Evolutionary conservation across 352 stramenopile genomes (phyloP).

Genomic region (Globisporangium echinulatum): DNA sequence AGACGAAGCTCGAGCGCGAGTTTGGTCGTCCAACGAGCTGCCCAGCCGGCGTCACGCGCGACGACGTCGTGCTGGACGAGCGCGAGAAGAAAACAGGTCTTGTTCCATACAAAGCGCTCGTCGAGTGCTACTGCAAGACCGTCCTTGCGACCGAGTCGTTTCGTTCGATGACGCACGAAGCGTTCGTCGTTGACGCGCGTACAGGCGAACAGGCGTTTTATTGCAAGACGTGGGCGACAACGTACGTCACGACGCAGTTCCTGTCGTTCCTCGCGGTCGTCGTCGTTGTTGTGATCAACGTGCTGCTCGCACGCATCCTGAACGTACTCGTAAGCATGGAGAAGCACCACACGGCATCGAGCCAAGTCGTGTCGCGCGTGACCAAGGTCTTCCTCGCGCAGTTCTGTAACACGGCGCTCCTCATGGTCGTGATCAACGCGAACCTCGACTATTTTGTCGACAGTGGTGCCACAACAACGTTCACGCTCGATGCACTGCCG

Average conservation of each 20-base stretch:
- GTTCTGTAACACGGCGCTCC: constrained; percentile 76
- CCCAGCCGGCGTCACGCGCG: constrained; percentile 40
- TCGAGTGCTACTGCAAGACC: constrained; percentile 79
- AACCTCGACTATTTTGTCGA: constrained; percentile 68
- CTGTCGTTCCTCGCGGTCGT: constrained; percentile 58
- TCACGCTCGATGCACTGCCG: constrained; percentile 30
- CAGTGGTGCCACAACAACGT: background rate
- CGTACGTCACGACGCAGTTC: constrained; percentile 61
- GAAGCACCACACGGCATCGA: constrained; percentile 75
- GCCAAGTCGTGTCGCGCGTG: constrained; percentile 61
- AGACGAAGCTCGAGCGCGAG: constrained; percentile 62
- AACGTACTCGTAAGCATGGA: constrained; percentile 66
- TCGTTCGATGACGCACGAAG: constrained; percentile 47
- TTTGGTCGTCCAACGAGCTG: constrained; percentile 64
- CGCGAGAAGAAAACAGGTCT: constrained; percentile 37
- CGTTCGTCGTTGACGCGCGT: constrained; percentile 32
- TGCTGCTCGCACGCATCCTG: constrained; percentile 56
- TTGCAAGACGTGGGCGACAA: constrained; percentile 65
- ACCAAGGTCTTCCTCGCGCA: constrained; percentile 76
- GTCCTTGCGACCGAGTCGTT: constrained; percentile 50
- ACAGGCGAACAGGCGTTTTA: constrained; percentile 32
- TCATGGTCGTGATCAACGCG: constrained; percentile 76
- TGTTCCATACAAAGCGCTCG: constrained; percentile 62
- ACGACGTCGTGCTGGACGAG: constrained; percentile 69
- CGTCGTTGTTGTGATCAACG: constrained; percentile 66